Percentiles rank a stretch among this genome's conserved stretches.
These are phyloP conservation scores for Taiozyma sp. DNA, from an alignment of 1,139 yeast genomes.

Conservation along the genomic window DNA sequence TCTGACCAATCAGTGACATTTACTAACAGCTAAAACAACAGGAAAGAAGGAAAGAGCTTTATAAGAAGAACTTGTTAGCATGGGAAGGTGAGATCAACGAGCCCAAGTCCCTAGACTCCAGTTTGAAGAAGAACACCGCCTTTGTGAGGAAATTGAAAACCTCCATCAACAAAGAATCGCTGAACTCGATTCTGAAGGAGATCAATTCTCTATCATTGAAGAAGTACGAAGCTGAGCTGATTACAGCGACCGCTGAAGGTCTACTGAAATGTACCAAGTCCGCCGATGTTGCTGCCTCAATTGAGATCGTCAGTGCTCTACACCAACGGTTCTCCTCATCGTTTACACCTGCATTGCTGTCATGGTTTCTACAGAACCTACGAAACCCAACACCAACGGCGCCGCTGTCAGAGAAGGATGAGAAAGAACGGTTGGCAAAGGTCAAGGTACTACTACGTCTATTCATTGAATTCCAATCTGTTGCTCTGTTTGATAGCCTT, in stretches of 20 bases:
- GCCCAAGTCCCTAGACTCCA: slow-evolving; percentile 52
- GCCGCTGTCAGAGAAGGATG: slow-evolving; percentile 39
- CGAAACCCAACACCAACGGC: slow-evolving; percentile 32
- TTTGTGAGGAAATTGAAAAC: slow-evolving; percentile 69
- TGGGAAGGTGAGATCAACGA: slow-evolving; percentile 32
- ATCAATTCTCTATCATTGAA: slow-evolving; percentile 60
- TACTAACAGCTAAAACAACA: background rate
- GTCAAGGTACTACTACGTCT: slow-evolving; percentile 51
- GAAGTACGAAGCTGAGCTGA: slow-evolving; percentile 73
- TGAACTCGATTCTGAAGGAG: slow-evolving; percentile 50
- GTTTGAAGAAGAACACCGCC: slow-evolving; percentile 80
- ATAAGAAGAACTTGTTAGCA: slow-evolving; percentile 29
- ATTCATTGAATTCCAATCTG: slow-evolving; percentile 56
- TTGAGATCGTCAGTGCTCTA: slow-evolving; percentile 65
- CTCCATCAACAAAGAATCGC: slow-evolving; percentile 47
- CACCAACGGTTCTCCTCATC: slow-evolving; percentile 65
- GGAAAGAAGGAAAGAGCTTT: slow-evolving; percentile 21
- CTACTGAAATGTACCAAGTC: slow-evolving; percentile 47
- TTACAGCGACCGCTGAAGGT: slow-evolving; percentile 62
- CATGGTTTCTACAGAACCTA: slow-evolving; percentile 42
- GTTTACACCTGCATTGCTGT: slow-evolving; percentile 52
- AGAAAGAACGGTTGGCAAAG: slow-evolving; percentile 34
- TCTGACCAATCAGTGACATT: background rate
- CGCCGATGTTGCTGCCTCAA: slow-evolving; percentile 60
- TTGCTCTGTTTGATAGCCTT: slow-evolving; percentile 49